phyloP scores from a whole-genome alignment of 2,329 filamentous ascomycete genomes.

The Magnaporthiopsis poae region DNA sequence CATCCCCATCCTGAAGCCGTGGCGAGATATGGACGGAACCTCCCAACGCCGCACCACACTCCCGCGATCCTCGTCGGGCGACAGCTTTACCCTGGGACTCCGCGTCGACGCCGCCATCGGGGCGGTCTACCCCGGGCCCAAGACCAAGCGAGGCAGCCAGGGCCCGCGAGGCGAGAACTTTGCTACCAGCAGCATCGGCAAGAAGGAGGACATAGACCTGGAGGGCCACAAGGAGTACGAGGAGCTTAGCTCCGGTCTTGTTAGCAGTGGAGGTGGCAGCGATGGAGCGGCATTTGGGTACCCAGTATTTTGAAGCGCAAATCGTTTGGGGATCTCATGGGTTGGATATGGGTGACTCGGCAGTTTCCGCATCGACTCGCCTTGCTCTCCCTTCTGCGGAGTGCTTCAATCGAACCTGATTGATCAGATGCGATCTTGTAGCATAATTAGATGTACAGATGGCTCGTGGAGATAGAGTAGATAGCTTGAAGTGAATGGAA shows the following conservation, averaged over 20 bases:
- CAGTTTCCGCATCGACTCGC: background rate
- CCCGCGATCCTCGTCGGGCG: slow-evolving; percentile 45
- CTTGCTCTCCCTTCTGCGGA: background rate
- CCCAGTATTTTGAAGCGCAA: background rate
- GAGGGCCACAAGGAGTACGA: no score
- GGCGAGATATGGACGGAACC: slow-evolving; percentile 53
- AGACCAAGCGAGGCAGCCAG: slow-evolving; percentile 39
- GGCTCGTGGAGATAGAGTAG: background rate
- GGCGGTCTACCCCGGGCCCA: slow-evolving; percentile 46
- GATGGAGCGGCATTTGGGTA: background rate
- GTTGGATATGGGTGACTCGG: background rate
- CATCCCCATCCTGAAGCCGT: slow-evolving; percentile 45
- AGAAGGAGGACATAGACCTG: background rate
- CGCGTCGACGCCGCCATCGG: slow-evolving; percentile 51
- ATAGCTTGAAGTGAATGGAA: background rate
- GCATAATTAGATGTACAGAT: background rate
- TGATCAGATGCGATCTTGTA: background rate
- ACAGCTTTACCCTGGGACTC: slow-evolving; percentile 42
- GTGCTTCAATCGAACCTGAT: background rate
- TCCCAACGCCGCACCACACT: slow-evolving; percentile 50
- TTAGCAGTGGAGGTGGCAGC: background rate
- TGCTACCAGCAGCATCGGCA: background rate
- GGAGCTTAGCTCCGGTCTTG: no score
- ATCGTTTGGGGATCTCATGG: background rate
- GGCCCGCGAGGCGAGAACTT: slow-evolving; percentile 25